Conservation (phyloP, 1,139 yeast species). For the Kurtzmaniella quercitrusa region DNA sequence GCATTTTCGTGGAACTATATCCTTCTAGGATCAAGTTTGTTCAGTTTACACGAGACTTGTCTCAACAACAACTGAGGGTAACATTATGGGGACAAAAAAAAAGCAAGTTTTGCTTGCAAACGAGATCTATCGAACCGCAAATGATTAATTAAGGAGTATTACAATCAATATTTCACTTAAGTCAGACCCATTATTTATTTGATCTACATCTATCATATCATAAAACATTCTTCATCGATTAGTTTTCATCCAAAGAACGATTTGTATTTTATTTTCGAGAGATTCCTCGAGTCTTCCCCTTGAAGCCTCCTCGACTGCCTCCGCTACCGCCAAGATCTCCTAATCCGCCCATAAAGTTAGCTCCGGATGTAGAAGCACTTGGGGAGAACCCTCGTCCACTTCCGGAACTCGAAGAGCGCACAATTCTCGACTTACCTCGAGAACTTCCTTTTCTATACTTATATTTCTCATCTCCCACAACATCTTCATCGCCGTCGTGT, state of each 20-base stretch:
- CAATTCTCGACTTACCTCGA: background rate
- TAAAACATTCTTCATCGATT: background rate
- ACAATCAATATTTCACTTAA: no score
- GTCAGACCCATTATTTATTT: no score
- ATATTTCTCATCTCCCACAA: background rate
- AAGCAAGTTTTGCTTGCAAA: no score
- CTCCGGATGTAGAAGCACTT: no score
- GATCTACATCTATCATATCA: no score
- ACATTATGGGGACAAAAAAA: no score
- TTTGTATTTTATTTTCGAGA: background rate
- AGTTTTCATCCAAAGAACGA: background rate
- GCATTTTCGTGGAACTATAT: no score
- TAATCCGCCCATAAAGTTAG: background rate
- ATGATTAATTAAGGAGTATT: no score
- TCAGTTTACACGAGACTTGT: no score
- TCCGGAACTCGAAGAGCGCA: background rate
- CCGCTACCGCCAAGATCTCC: background rate
- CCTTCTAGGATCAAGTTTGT: no score
- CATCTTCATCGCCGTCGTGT: constrained; percentile 1
- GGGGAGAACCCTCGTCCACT: background rate
- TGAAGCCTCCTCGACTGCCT: background rate
- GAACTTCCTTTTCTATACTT: background rate
- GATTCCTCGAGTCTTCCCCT: constrained; percentile 1
- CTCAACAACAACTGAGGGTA: no score
- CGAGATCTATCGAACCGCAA: no score